Base-by-base conservation (phyloP, 202 grass and related monocot genomes). In the Schoenoplectus tabernaemontani region DNA sequence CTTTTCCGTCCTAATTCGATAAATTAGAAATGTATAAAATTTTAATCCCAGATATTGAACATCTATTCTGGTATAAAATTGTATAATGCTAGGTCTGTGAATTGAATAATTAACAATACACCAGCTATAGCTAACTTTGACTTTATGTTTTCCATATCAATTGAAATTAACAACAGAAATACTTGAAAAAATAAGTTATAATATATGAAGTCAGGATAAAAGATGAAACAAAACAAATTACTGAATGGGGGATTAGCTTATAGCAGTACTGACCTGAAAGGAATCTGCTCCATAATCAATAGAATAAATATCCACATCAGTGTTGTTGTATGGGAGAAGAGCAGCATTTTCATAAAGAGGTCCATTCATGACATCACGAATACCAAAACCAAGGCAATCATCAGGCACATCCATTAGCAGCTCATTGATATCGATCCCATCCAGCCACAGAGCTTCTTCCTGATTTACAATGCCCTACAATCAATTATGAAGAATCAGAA, bases 221-320 rank as follows among this genome's bases (percentile, higher is more conserved):
- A 26, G 9, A 48, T 26, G 15, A 70, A 47, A 43, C 26, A 71
- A 13, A 69, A 48, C 9, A 71, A 48, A 71, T 28, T 28, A 71
- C 9, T 28, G 12, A 71, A 28, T 30, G 5, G 20, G 19, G n/a
- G n/a, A n/a, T n/a, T n/a, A 23, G 38, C 11, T 16, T 70, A 41
- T 47, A 28, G 66, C 38, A 48, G 67, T 48, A 28, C 7, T 22
- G 7, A 80, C 77, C 77, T 88, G 84, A 50, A 92, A 80, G 36
- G 90, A 88, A 61, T 92, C 90, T 0, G 82, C 38, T 0, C 54
- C 84, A 5, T 90, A 89, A 71, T 80, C 88, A 48, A 90, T 75
- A 0, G 86, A 92, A 64, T 88, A 67, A 64, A 87, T 84, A 43
- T 96, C 93, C 30, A 77, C 88, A 68, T 87, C 84, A 65, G 75